A percentile compares a stretch with the other conserved stretches of the same genome.
These are phyloP conservation scores for Vitis vinifera DNA, from an alignment of 164 flowering plant species.

Conservation along the genomic window DNA sequence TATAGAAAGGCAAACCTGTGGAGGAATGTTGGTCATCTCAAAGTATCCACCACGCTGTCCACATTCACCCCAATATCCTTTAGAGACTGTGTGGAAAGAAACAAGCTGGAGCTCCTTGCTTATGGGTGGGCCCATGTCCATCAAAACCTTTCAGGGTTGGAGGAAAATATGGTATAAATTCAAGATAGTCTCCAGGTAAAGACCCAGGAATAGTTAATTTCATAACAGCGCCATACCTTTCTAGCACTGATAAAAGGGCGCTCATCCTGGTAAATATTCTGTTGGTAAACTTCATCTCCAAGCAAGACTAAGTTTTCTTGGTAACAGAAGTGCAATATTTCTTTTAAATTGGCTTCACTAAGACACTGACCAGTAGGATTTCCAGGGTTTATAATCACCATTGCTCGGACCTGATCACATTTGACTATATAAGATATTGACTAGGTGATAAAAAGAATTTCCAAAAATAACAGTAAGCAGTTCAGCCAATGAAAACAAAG, in stretches of 20 bases:
- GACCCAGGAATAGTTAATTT: not conserved
- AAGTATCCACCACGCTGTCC: conserved; percentile 98
- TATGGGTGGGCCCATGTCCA: conserved; percentile 89
- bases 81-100: conserved; percentile 94
- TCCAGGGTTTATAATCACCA: conserved; percentile 99
- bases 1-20: conserved; percentile 46
- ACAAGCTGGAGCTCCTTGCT: conserved; percentile 92
- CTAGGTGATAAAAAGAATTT: not conserved
- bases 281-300: conserved; percentile 98
- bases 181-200: conserved; percentile 1
- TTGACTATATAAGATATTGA: conserved; percentile 8
- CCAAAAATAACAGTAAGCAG: not conserved
- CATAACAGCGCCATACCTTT: conserved; percentile 53
- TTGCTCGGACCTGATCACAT: conserved; percentile 78
- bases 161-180: not conserved
- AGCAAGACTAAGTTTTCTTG: conserved; percentile 75
- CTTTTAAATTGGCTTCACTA: conserved; percentile 77
- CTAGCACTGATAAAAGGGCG: conserved; percentile 90
- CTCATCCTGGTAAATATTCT: conserved; percentile 92
- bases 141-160: conserved; percentile 50
- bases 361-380: conserved; percentile 99
- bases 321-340: conserved; percentile 68
- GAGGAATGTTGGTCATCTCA: conserved; percentile 97
- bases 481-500: not conserved
- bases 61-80: conserved; percentile 98